Evolutionary conservation across 805 yeast genomes (phyloP), one percentile per base, ranked within the genome.

Genomic region (Soucietia sequanensis): DNA sequence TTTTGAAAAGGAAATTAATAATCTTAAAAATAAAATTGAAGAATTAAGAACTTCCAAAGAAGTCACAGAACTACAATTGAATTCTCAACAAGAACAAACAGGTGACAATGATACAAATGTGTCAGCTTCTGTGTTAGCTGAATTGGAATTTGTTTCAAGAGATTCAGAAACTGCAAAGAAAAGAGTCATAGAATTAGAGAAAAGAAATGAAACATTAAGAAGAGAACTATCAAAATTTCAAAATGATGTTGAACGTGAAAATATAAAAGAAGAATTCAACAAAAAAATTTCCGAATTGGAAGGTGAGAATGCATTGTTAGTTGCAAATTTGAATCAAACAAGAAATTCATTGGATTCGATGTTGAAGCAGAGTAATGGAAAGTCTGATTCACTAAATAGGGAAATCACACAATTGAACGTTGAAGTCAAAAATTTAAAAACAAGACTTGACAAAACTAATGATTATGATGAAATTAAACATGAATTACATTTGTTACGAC

Each of bases 401-500:
- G 87, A 83, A 44, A 44, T 70, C 2, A 46, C 50, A 2, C 74
- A 75, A 28, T 64, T 74, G 41, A 56, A 59, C n/a, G 56, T 58
- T 11, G 91, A 84, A 52, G 56, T 76, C 17, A 65, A 64, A 7
- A 52, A 56, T 4, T 62, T 84, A 44, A 76, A 75, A 48, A 60
- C 62, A 17, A 73, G 75, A 37, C 52, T 83, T 28, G 62, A 63
- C 3, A 56, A 65, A 21, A 76, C 79, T 33, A 61, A 71, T 2
- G 96, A 89, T 53, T 89, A 90, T 57, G 89, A 84, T 34, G 89
- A 86, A 42, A 55, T 89, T 31, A 88, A 87, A 54, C 75, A 77
- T 32, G 96, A 90, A 50, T 65, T 90, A 44, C 75, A 72, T 13
- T 75, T 88, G 17, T 56, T 89, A 41, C 79, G 83, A 52, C 80